Evolutionary conservation across 257 asterid genomes (phyloP).

Genomic region (Orobanche coerulescens): DNA sequence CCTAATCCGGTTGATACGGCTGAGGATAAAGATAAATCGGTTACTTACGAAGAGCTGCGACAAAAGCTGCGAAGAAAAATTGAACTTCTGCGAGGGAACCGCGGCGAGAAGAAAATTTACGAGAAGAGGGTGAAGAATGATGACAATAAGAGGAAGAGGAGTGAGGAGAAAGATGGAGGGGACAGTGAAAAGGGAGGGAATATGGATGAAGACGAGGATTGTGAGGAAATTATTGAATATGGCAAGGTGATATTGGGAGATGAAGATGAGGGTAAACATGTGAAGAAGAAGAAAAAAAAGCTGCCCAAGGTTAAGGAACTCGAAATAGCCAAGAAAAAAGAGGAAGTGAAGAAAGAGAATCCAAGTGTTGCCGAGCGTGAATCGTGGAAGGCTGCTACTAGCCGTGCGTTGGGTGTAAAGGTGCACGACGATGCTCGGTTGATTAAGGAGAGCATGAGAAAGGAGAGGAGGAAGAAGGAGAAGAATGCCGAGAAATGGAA

Average conservation of each 20-base stretch:
- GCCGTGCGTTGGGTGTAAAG: constrained; percentile 78
- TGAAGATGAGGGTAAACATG: constrained; percentile 34
- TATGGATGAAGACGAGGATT: constrained; percentile 26
- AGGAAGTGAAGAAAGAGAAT: constrained; percentile 61
- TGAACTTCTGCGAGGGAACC: constrained; percentile 57
- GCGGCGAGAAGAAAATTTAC: constrained; percentile 40
- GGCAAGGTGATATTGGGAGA: constrained; percentile 73
- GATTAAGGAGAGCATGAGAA: constrained; percentile 70
- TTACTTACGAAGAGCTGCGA: constrained; percentile 71
- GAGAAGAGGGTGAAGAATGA: constrained; percentile 31
- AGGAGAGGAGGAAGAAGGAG: constrained; percentile 64
- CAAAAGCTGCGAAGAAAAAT: constrained; percentile 54
- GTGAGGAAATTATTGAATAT: constrained; percentile 53
- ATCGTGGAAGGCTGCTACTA: constrained; percentile 72
- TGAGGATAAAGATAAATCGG: constrained; percentile 31
- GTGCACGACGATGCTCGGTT: constrained; percentile 65
- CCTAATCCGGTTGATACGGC: constrained; percentile 21
- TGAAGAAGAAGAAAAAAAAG: constrained; percentile 53
- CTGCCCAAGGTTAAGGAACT: constrained; percentile 52
- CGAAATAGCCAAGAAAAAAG: constrained; percentile 49
- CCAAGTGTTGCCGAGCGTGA: constrained; percentile 54
- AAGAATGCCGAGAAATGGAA: constrained; percentile 79
- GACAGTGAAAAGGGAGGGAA: constrained; percentile 26
- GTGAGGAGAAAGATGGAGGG: constrained; percentile 27
- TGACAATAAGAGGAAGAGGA: constrained; percentile 41